Base-by-base conservation (phyloP, 768 basidiomycete species). In the Hygrophorus russula region DNA sequence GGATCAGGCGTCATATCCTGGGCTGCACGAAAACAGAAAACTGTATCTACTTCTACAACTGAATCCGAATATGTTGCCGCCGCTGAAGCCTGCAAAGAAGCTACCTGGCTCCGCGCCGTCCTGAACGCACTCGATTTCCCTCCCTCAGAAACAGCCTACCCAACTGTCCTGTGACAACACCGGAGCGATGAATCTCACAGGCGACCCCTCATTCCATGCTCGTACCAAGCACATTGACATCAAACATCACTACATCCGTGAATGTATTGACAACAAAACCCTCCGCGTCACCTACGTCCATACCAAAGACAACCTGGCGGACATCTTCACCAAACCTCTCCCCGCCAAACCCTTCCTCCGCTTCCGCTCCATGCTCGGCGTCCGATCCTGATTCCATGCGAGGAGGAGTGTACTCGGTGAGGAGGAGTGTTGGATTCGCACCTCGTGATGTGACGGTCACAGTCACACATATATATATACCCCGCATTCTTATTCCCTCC, bases 41-140 rank as follows among this genome's bases (percentile, higher is more conserved):
- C 53, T 0, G 50, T 62, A 12, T 53, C 60, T 0, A 38, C 53
- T 7, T 65, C 61, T 5, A 52, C 58, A 0, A 49, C 52, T 8
- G 66, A 72, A 51, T 64, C 70, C 1, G 69, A 74, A 50, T 71
- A 73, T 50, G 64, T 70, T 34, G 66, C 69, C 3, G 51, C 57
- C 0, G 51, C 55, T 12, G 53, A 67, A 27, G 54, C 63, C 1
- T 41, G 45, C 11, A 37, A 49, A 17, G 50, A 63, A 41, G 50
- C 48, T 0, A n/a, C 64, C 2, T 64, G 59, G 59, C 42, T 62
- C 0, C 39, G 53, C 0, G 5, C 34, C 2, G 36, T 60, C 1
- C 33, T 58, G 4, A 2, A 13, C 3, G 58, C 48, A 14, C 45
- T 67, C 15, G 50, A 50, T 2, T 49, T 47, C 19, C 39, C 18